These are phyloP conservation scores for Acanthamoeba castellanii DNA, from an alignment of 208 protist species.

Conservation along the genomic window DNA sequence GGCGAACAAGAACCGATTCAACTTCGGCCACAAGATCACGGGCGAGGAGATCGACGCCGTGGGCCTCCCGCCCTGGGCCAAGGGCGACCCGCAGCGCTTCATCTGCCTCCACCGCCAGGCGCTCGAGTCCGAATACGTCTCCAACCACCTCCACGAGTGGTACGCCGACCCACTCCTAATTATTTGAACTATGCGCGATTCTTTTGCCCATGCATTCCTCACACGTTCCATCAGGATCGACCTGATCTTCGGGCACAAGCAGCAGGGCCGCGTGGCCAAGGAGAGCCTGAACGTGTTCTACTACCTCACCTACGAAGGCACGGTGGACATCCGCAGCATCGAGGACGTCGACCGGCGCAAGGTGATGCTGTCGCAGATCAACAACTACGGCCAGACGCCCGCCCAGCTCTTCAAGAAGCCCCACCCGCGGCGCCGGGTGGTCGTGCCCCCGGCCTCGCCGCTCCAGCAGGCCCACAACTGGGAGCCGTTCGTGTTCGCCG, in stretches of 20 bases:
- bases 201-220: background rate
- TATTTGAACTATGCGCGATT: too few relatives aligned
- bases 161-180: background rate
- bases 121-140: slow-evolving; percentile 94
- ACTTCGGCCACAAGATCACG: slow-evolving; percentile 94
- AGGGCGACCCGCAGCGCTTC: slow-evolving; percentile 64
- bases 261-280: slow-evolving; percentile 92
- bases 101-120: slow-evolving; percentile 86
- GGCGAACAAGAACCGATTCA: slow-evolving; percentile 80
- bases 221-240: slow-evolving; percentile 91
- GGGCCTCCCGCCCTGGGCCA: slow-evolving; percentile 95
- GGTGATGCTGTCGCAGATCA: slow-evolving; percentile 94
- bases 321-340: slow-evolving; percentile 91
- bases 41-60: slow-evolving; percentile 93
- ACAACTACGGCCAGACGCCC: slow-evolving; percentile 97
- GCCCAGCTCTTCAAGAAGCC: slow-evolving; percentile 72
- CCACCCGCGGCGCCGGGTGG: slow-evolving; percentile 44
- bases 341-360: slow-evolving; percentile 82
- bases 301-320: slow-evolving; percentile 90
- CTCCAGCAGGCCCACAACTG: slow-evolving; percentile 12
- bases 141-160: slow-evolving; percentile 90
- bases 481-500: slow-evolving; percentile 53
- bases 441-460: background rate
- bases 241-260: slow-evolving; percentile 97
- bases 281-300: slow-evolving; percentile 96